Conservation (phyloP, 305 asterid species). For the Solanum hybrid region DNA sequence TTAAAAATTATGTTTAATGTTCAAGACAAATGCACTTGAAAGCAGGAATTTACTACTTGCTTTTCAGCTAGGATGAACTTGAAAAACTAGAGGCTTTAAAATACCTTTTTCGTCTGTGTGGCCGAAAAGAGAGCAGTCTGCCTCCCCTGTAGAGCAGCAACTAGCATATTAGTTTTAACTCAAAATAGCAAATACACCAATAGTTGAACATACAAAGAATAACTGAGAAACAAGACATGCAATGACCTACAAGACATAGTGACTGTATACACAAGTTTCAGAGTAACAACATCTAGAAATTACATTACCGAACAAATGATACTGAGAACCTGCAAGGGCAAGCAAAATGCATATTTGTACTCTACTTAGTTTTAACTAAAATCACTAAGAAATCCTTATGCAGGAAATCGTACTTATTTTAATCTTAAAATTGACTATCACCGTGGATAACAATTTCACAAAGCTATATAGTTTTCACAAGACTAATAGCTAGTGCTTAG, state of each 20-base stretch:
- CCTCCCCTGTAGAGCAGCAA: constrained; percentile 46
- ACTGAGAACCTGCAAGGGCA: background rate
- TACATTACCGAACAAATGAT: background rate
- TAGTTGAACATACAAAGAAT: background rate
- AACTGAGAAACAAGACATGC: background rate
- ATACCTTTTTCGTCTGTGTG: constrained; percentile 90
- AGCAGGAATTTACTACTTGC: background rate
- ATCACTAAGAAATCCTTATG: background rate
- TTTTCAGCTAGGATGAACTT: background rate
- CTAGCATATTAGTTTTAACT: constrained; percentile 16
- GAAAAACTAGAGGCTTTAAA: background rate
- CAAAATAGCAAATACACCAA: background rate
- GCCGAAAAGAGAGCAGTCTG: constrained; percentile 98
- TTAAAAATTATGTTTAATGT: background rate
- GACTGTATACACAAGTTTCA: background rate
- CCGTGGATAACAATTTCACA: background rate
- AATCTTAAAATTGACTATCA: background rate
- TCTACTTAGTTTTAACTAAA: background rate
- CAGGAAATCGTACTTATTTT: background rate
- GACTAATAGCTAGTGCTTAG: background rate
- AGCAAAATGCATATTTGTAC: background rate
- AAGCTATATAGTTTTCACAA: background rate
- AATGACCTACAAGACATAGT: background rate
- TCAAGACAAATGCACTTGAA: background rate
- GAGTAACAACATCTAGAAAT: background rate